Evolutionary conservation across 2,329 filamentous ascomycete species (phyloP).

Genomic region (Leptosphaerulina australis): DNA sequence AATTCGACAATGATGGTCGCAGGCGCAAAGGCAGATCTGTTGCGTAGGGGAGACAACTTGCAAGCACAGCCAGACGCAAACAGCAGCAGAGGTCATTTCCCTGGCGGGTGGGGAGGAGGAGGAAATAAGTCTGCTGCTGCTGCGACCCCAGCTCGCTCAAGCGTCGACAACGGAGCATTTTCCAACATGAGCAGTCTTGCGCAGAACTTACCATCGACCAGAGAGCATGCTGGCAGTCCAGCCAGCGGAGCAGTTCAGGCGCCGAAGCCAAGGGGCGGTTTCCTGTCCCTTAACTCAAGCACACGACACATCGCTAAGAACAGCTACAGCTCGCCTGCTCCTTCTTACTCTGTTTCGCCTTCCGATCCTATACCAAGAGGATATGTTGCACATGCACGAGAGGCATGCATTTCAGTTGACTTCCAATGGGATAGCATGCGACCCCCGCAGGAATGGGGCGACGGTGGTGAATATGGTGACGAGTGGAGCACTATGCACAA

Average conservation of each 20-base stretch:
- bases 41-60: slow-evolving; percentile 74
- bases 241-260: slow-evolving; percentile 29
- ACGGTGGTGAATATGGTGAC: slow-evolving; percentile 85
- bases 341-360: slow-evolving; percentile 80
- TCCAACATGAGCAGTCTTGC: slow-evolving; percentile 45
- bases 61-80: slow-evolving; percentile 51
- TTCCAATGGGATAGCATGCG: slow-evolving; percentile 96
- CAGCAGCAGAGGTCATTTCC: slow-evolving; percentile 56
- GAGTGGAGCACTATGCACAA: slow-evolving; percentile 97
- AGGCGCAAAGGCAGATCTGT: slow-evolving; percentile 82
- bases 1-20: slow-evolving; percentile 86
- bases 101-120: slow-evolving; percentile 60
- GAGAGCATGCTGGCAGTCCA: slow-evolving; percentile 57
- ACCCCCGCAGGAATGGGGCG: slow-evolving; percentile 77
- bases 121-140: slow-evolving; percentile 40
- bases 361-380: slow-evolving; percentile 83
- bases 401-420: slow-evolving; percentile 85
- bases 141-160: slow-evolving; percentile 20
- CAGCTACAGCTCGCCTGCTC: slow-evolving; percentile 74
- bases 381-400: slow-evolving; percentile 87
- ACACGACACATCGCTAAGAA: slow-evolving; percentile 36
- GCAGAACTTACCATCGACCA: slow-evolving; percentile 45
- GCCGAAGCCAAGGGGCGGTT: slow-evolving; percentile 35
- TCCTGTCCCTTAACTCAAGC: slow-evolving; percentile 22
- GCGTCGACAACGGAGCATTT: slow-evolving; percentile 29